Conservation (phyloP, 2,329 filamentous ascomycete genomes). For the Ophiostoma quercus region DNA sequence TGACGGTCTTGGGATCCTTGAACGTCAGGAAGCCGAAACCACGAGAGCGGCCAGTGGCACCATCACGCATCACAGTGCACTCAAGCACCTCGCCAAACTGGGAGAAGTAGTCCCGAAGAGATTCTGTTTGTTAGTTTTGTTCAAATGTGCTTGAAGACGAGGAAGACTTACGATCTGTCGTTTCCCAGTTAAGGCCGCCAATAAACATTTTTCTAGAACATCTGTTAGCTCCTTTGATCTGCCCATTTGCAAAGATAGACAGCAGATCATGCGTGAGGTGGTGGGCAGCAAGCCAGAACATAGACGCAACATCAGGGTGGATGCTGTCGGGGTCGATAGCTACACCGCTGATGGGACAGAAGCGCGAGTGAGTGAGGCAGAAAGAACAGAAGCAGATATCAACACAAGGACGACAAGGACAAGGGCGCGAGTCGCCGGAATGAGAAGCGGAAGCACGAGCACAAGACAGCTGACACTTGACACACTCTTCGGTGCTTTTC, state of each 20-base stretch:
- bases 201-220: slow-evolving; percentile 96
- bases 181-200: slow-evolving; percentile 97
- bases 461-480: neutral
- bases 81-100: slow-evolving; percentile 96
- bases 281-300: neutral
- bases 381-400: neutral
- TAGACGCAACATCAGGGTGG: neutral
- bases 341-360: neutral
- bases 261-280: neutral
- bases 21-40: slow-evolving; percentile 98
- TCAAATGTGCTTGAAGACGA: neutral
- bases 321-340: neutral
- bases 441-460: neutral
- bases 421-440: too few species aligned
- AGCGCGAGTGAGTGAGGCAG: neutral
- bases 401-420: neutral
- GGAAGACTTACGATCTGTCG: slow-evolving; percentile 48
- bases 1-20: slow-evolving; percentile 94
- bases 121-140: slow-evolving; percentile 57
- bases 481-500: neutral
- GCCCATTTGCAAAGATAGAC: neutral
- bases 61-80: slow-evolving; percentile 99
- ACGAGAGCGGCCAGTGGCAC: slow-evolving; percentile 83
- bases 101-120: slow-evolving; percentile 91
- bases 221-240: neutral